These are phyloP conservation scores for Hamamelis virginiana DNA, from an alignment of 164 flowering plant species.

Conservation along the genomic window DNA sequence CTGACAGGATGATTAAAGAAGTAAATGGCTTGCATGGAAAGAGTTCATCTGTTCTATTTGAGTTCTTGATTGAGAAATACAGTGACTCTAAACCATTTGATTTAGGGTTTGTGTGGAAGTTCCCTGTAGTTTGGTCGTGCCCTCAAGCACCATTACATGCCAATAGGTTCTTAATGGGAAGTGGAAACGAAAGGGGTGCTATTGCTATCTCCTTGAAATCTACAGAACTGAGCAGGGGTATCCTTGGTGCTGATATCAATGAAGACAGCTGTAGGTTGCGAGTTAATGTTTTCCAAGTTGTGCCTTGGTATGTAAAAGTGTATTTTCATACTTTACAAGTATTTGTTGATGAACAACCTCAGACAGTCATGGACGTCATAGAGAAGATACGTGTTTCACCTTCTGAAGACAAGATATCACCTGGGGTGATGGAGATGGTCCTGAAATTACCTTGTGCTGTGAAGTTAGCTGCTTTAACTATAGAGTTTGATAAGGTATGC, in stretches of 20 bases:
- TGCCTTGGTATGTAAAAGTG: constrained; percentile 97
- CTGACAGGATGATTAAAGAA: constrained; percentile 56
- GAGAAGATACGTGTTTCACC: constrained; percentile 81
- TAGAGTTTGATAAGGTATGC: constrained; percentile 90
- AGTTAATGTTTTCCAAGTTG: constrained; percentile 78
- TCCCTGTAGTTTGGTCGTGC: constrained; percentile 75
- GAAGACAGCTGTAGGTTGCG: constrained; percentile 45
- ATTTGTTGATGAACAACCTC: constrained; percentile 55
- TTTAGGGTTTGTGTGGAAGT: constrained; percentile 74
- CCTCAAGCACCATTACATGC: constrained; percentile 70
- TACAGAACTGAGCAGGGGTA: constrained; percentile 22
- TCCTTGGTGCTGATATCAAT: constrained; percentile 16
- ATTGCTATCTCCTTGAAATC: constrained; percentile 76
- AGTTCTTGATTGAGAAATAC: constrained; percentile 48
- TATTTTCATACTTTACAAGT: constrained; percentile 74
- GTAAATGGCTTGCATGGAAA: constrained; percentile 25
- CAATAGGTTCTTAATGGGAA: constrained; percentile 88
- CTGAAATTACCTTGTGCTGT: constrained; percentile 60
- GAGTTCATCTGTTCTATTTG: constrained; percentile 48
- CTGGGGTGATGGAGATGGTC: constrained; percentile 83
- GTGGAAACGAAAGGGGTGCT: constrained; percentile 97
- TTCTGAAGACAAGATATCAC: constrained; percentile 88
- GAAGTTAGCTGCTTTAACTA: constrained; percentile 61
- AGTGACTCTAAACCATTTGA: constrained; percentile 51
- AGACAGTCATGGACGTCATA: constrained; percentile 35